phyloP scores from a whole-genome alignment of 805 yeast genomes.

The Zygotorulaspora danielsina region DNA sequence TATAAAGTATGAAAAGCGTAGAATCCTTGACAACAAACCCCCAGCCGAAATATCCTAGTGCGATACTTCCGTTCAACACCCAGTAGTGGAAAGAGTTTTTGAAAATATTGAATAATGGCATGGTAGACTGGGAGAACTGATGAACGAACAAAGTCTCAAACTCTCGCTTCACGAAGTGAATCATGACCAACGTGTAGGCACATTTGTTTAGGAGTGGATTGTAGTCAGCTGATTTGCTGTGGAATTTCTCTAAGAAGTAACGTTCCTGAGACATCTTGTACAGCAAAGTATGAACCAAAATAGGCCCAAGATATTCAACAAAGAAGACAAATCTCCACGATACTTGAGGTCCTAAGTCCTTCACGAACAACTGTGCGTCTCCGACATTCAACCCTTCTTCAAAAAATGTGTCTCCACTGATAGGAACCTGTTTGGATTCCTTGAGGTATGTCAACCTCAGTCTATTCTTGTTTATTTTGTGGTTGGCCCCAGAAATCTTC shows the following conservation, averaged over 20 bases:
- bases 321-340: conserved; percentile 88
- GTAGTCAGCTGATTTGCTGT: conserved; percentile 10
- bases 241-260: conserved; percentile 12
- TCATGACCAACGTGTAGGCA: conserved; percentile 46
- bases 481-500: conserved; percentile 43
- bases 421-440: conserved; percentile 34
- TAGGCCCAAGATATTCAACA: conserved; percentile 86
- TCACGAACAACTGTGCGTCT: conserved; percentile 51
- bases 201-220: conserved; percentile 31
- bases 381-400: conserved; percentile 37
- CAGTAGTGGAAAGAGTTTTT: conserved; percentile 91
- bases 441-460: conserved; percentile 49
- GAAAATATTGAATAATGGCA: conserved; percentile 85
- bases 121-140: conserved; percentile 79
- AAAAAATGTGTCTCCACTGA: conserved; percentile 24
- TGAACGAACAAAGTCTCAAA: conserved; percentile 82
- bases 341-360: conserved; percentile 91
- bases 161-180: conserved; percentile 86
- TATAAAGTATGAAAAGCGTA: conserved; percentile 17
- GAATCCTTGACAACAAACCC: conserved; percentile 36
- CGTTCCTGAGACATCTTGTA: conserved; percentile 40
- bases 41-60: conserved; percentile 48
- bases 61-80: conserved; percentile 72
- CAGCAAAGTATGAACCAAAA: conserved; percentile 69
- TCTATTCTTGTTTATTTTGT: conserved; percentile 44